Evolutionary conservation across 192 early-diverging fungal genomes (phyloP).

Genomic region (Backusella liffmaniae): DNA sequence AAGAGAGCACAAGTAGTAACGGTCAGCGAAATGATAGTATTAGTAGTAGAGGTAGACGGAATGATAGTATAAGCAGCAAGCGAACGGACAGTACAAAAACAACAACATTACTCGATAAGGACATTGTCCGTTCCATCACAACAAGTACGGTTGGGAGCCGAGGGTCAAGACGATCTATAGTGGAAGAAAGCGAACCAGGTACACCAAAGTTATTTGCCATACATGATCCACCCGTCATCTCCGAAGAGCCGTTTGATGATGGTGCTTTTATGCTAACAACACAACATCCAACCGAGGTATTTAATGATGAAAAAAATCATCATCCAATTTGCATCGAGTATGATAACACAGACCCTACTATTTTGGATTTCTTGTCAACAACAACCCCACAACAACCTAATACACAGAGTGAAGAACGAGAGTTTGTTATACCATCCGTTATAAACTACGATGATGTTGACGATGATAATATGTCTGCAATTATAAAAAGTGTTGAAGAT

Average conservation of each 20-base stretch:
- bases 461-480: neutral
- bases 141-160: conserved; percentile 10
- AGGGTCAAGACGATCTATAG: neutral
- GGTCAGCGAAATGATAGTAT: neutral
- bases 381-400: neutral
- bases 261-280: neutral
- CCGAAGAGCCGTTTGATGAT: neutral
- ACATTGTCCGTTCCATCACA: conserved; percentile 5
- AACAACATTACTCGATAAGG: neutral
- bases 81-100: neutral
- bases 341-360: neutral
- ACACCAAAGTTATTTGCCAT: neutral
- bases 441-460: neutral
- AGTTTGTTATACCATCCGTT: neutral
- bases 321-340: neutral
- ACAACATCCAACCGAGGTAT: neutral
- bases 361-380: neutral
- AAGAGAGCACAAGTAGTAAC: neutral
- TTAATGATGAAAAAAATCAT: neutral
- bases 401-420: neutral
- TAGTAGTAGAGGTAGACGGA: neutral
- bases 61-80: neutral
- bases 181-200: neutral
- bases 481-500: neutral
- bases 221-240: neutral